A percentile compares a stretch with the other conserved stretches of the same genome.
These are phyloP conservation scores for Cyberlindnera mrakii DNA, from an alignment of 805 yeast genomes.

Conservation along the genomic window DNA sequence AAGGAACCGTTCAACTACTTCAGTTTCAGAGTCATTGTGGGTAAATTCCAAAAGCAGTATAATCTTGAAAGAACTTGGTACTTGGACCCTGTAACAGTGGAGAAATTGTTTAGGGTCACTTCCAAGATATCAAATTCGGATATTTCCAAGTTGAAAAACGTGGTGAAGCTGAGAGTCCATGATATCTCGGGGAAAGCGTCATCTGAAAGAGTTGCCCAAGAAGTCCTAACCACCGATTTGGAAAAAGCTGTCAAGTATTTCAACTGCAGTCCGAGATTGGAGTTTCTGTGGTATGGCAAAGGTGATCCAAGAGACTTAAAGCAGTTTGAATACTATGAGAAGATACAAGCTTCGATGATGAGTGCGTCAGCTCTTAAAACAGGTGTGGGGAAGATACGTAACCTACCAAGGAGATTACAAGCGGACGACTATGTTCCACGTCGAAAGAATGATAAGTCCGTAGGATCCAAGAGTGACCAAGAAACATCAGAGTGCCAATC, in stretches of 20 bases:
- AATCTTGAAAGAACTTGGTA: slow-evolving; percentile 44
- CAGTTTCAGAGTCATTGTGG: slow-evolving; percentile 58
- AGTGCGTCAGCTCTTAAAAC: slow-evolving; percentile 16
- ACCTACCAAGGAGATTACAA: slow-evolving; percentile 20
- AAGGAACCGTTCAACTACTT: slow-evolving; percentile 83
- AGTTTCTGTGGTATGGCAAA: slow-evolving; percentile 44
- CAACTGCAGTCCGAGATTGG: slow-evolving; percentile 28
- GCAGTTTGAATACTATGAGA: slow-evolving; percentile 15
- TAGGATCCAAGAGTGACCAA: neutral
- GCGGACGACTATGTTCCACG: slow-evolving; percentile 11
- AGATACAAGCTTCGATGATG: slow-evolving; percentile 3
- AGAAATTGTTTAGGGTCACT: slow-evolving; percentile 40
- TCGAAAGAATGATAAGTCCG: slow-evolving; percentile 1
- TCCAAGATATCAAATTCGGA: slow-evolving; percentile 38
- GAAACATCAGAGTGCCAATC: neutral
- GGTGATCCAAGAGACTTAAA: slow-evolving; percentile 35
- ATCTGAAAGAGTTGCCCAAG: slow-evolving; percentile 29
- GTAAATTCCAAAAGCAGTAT: slow-evolving; percentile 71
- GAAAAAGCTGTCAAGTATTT: slow-evolving; percentile 23
- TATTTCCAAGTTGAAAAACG: slow-evolving; percentile 50
- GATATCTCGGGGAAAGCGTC: slow-evolving; percentile 45
- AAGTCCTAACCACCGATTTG: slow-evolving; percentile 33
- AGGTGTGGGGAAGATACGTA: slow-evolving; percentile 23
- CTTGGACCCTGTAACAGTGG: slow-evolving; percentile 52
- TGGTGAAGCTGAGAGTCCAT: slow-evolving; percentile 67